Evolutionary conservation across 2,329 filamentous ascomycete species (phyloP), one percentile per base, ranked within the genome.

Genomic region (Lecanoromycetidae sp.): DNA sequence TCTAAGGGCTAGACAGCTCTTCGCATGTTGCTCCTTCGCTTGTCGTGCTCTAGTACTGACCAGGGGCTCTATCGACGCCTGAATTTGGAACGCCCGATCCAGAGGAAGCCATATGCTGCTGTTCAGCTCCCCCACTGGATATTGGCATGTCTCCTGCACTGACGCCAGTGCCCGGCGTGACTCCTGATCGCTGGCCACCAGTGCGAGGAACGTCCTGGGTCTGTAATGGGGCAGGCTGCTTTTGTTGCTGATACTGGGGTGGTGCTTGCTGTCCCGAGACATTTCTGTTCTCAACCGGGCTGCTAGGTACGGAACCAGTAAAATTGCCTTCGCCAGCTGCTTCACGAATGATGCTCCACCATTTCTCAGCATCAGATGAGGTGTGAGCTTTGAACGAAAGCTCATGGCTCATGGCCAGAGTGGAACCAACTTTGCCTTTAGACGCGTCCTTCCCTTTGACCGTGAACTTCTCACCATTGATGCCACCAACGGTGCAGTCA

Each of bases 361-460:
- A 96, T 63, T 86, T 84, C 64, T 82, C 71, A 0, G 90, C 87
- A 54, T 94, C 87, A 23, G 75, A 71, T 2, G 85, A 64, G 1
- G 84, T 87, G 64, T 87, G 82, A 0, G 88, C 87, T 69, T 93
- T 93, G 77, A 95, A 95, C 25, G 75, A 69, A 30, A 93, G 72
- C 65, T 96, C 90, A 33, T 86, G 80, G 22, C 68, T 77, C 55
- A 88, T 85, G 39, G 82, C 77, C 55, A 95, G 76, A 61, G 87
- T 90, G 69, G 81, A 83, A 58, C 82, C 80, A 54, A 95, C 68
- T 54, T 82, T 84, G 51, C 74, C 71, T 61, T 84, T 84, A 58
- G 81, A 82, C 48, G 82, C 78, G 62, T 98, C 88, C 66, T 96
- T 96, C 64, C 91, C 91, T 71, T 94, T 94, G 64, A 98, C 74